Base-by-base conservation (phyloP, 352 stramenopile genomes). In the Nothophytophthora sp. region DNA sequence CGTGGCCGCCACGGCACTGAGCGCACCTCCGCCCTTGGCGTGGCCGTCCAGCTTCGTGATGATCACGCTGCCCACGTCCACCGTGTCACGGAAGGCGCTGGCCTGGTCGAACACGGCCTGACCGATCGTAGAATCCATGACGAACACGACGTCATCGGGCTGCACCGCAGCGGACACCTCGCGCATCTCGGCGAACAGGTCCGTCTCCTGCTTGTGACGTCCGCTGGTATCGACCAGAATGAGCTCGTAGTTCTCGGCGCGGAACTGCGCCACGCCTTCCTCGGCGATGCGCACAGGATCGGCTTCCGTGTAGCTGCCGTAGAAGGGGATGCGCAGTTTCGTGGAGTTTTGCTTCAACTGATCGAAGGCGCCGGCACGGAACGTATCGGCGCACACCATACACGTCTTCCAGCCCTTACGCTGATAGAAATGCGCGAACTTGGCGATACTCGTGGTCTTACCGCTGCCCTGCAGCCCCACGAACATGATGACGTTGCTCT, bases 31-130 rank as follows among this genome's bases (percentile, higher is more conserved):
- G 29, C 97, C 97, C 77, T 99, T 99, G 25, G 97, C 97, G 69
- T 99, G 97, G 19, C 97, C 97, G 67, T 99, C 97, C 18, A 99
- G 79, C 80, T 99, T 99, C 40, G 97, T 99, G 57, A 99, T 98
- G 54, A 99, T 98, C 12, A 99, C 96, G 58, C 88, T 97, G 2
- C 97, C 97, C 10, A 99, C 97, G 65, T 97, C 85, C 9, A 99
- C 96, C 11, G 95, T 96, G 43, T 94, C 69, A 32, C 97, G 92
- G 78, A 99, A 99, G 3, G 95, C 96, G 35, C 77, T 84, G 5
- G 96, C 96, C 72, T 99, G 97, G 71, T 99, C 96, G 56, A 96
- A 93, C 20, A 99, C 96, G 0, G 97, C 96, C 76, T 99, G 97
- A 27, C 97, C 97, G 74, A 99, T 98, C 6, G 96, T 99, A 19